These are phyloP conservation scores for Ogataea pilisensis DNA, from an alignment of 805 yeast genomes.

Conservation along the genomic window DNA sequence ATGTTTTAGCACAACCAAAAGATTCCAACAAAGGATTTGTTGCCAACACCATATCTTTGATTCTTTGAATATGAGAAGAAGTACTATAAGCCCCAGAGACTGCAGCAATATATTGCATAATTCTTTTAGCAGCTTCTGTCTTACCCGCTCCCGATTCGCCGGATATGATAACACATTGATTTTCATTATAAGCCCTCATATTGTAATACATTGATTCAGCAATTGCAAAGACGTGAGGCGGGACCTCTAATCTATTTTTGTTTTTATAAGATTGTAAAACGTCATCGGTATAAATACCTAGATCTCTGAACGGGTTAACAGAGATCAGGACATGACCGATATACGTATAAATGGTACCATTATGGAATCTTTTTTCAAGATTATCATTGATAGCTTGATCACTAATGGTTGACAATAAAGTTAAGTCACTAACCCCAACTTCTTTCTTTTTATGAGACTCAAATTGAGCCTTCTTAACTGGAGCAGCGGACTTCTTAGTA, in stretches of 20 bases:
- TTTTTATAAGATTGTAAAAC: constrained; percentile 77
- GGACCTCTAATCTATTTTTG: constrained; percentile 90
- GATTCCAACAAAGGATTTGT: constrained; percentile 91
- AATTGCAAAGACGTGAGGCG: constrained; percentile 97
- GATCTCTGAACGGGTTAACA: constrained; percentile 92
- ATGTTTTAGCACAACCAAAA: constrained; percentile 90
- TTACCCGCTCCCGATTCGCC: constrained; percentile 99
- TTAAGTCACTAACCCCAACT: constrained; percentile 96
- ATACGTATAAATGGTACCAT: constrained; percentile 86
- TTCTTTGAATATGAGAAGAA: constrained; percentile 69
- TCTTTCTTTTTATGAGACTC: constrained; percentile 87
- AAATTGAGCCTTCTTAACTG: constrained; percentile 85
- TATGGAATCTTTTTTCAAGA: constrained; percentile 81
- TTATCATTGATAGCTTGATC: constrained; percentile 93
- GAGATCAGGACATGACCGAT: constrained; percentile 94
- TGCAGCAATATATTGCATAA: constrained; percentile 94
- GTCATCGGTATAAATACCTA: constrained; percentile 89
- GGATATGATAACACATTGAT: constrained; percentile 94
- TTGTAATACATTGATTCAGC: constrained; percentile 97
- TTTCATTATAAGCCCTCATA: constrained; percentile 88
- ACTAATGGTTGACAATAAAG: constrained; percentile 79
- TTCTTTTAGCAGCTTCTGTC: constrained; percentile 96
- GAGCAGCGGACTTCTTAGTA: constrained; percentile 44
- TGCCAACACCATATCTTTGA: constrained; percentile 96
- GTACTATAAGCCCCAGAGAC: constrained; percentile 69